Evolutionary conservation across 805 yeast genomes (phyloP).

Genomic region (Metschnikowia proteae): DNA sequence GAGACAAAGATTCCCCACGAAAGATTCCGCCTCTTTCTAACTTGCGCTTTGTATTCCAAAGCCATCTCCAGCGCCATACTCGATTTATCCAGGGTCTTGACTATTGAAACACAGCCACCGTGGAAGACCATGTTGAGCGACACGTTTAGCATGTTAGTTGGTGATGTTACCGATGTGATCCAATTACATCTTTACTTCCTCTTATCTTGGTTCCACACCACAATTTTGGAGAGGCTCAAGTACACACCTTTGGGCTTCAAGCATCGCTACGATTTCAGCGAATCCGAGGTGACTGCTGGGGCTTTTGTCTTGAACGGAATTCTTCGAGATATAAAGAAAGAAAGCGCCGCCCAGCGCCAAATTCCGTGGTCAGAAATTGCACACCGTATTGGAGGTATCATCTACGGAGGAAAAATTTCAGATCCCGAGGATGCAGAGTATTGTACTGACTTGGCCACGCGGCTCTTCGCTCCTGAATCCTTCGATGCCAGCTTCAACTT

Average conservation of each 20-base stretch:
- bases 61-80: constrained; percentile 55
- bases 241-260: constrained; percentile 62
- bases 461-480: constrained; percentile 37
- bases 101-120: constrained; percentile 63
- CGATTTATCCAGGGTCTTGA: constrained; percentile 50
- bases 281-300: constrained; percentile 61
- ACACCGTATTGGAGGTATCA: constrained; percentile 47
- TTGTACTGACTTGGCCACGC: constrained; percentile 31
- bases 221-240: constrained; percentile 55
- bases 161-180: not conserved
- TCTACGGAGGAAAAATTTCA: constrained; percentile 67
- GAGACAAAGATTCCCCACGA: constrained; percentile 24
- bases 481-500: constrained; percentile 44
- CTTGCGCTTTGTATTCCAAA: constrained; percentile 48
- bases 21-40: constrained; percentile 57
- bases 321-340: constrained; percentile 19
- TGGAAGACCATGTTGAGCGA: constrained; percentile 46
- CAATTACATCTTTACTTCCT: constrained; percentile 45
- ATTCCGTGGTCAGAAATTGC: constrained; percentile 56
- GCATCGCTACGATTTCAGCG: constrained; percentile 64
- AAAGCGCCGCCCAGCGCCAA: constrained; percentile 1
- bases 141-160: constrained; percentile 22
- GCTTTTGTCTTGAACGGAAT: constrained; percentile 40
- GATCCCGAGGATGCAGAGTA: constrained; percentile 35
- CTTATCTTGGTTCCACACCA: constrained; percentile 67